phyloP scores from a whole-genome alignment of 345 rosid species.

The Populus euphratica region DNA sequence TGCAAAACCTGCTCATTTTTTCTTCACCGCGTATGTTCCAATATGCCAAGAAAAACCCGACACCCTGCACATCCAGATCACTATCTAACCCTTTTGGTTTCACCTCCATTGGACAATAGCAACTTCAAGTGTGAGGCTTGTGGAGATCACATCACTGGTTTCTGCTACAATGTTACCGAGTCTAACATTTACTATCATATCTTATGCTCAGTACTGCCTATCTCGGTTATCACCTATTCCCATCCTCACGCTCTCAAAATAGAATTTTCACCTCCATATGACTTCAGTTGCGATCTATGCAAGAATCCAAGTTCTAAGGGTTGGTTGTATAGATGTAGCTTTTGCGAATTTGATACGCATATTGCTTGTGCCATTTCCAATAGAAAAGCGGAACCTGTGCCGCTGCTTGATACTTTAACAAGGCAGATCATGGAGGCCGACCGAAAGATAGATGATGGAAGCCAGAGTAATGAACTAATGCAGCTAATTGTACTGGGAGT shows the following conservation, averaged over 20 bases:
- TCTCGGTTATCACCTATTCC: slow-evolving; percentile 24
- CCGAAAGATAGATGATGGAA: slow-evolving; percentile 9
- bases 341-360: slow-evolving; percentile 54
- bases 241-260: slow-evolving; percentile 51
- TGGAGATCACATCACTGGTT: slow-evolving; percentile 29
- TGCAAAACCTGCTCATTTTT: slow-evolving; percentile 43
- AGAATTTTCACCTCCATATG: slow-evolving; percentile 42
- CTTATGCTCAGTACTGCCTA: slow-evolving; percentile 45
- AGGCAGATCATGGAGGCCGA: slow-evolving; percentile 16
- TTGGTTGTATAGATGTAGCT: slow-evolving; percentile 51
- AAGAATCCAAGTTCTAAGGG: slow-evolving; percentile 26
- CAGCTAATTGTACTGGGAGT: slow-evolving; percentile 24
- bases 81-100: slow-evolving; percentile 26
- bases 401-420: slow-evolving; percentile 1
- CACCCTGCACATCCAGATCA: slow-evolving; percentile 44
- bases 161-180: slow-evolving; percentile 35
- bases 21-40: slow-evolving; percentile 41
- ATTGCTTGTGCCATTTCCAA: slow-evolving; percentile 37
- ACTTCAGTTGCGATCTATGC: slow-evolving; percentile 48
- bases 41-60: slow-evolving; percentile 35
- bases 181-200: slow-evolving; percentile 33
- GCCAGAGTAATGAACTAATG: slow-evolving; percentile 32
- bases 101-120: slow-evolving; percentile 5
- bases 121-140: slow-evolving; percentile 42
- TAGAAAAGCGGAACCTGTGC: slow-evolving; percentile 7